Evolutionary conservation across 805 yeast species (phyloP), one percentile per base, ranked within the genome.

Genomic region (Yarrowia sp.): DNA sequence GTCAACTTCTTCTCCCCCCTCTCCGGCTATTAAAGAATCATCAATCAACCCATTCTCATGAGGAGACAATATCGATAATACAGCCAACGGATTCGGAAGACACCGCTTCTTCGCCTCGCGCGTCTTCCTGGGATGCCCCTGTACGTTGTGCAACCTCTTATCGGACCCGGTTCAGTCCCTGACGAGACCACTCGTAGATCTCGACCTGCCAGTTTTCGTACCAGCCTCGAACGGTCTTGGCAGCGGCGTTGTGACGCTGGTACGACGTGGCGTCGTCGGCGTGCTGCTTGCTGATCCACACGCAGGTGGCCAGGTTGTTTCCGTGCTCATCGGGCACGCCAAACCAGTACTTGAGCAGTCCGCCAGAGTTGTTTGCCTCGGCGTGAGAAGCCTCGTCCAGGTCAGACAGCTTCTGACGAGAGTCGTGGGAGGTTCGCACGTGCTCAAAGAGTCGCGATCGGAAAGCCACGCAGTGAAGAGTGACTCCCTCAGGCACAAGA

Each of bases 301-400:
- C 75, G 69, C 82, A 80, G 3, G 82, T 80, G 2, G 82, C 82
- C 52, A 80, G 72, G 69, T 80, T 80, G 67, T 75, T 73, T 0
- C 79, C 82, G 9, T 70, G 66, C 35, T 73, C 74, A 69, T 80
- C 77, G 1, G 82, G 82, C 7, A 74, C 71, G 0, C 82, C 82
- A 70, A 74, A 80, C 81, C 82, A 80, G 72, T 80, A 80, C 69
- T 80, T 80, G 66, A 80, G 71, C 8, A 80, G 73, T 0, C 82
- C 82, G 1, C 82, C 82, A 8, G 79, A 74, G 12, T 40, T 61
- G 71, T 75, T 80, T 16, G 82, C 82, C 68, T 79, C 82, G 16
- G 61, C 67, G 67, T 80, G 82, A 2, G 81, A 76, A 2, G 68
- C 73, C 67, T 76, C 73, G 70, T 80, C 82, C 5, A 79, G 71